Evolutionary conservation across 129 eudicot genomes (phyloP), one percentile per base, ranked within the genome.

Genomic region (Saposhnikovia divaricata): DNA sequence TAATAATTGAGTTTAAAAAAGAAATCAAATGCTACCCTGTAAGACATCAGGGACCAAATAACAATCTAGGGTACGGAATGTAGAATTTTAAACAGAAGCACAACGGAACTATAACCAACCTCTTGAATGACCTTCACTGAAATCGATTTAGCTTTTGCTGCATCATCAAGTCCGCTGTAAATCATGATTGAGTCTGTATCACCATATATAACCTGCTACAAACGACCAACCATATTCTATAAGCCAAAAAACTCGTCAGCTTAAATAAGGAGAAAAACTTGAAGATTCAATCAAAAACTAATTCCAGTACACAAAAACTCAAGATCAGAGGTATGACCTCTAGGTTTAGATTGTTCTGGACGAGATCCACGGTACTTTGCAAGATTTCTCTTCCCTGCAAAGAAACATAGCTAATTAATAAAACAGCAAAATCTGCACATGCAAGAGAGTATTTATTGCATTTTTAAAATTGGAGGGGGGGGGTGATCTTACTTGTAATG

Each of bases 161-260:
- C 89, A 82, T 96, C 98, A 79, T 96, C 98, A 81, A 92, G 97
- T 57, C 99, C 99, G 16, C 88, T 96, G 76, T 96, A 88, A 74
- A 96, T 96, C 99, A 96, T 96, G 63, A 96, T 96, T 72, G 99
- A 96, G 89, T 96, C 99, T 31, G 99, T 96, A 83, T 96, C 99
- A 78, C 99, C 99, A 84, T 96, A 96, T 28, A 96, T 92, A 77
- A 94, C 98, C 98, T 94, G 89, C 55, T 34, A 63, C 80, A 44
- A 73, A 80, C 74, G 78, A 48, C 53, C 42, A 76, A 19, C 34
- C 78, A 59, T 63, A 50, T 79, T 75, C 83, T 37, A 77, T 61
- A 23, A 45, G 46, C 43, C 81, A 65, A 42, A n/a, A 31, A 82
- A 25, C 55, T 74, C 2, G 71, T 43, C 72, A 74, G 27, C 61